Base-by-base conservation (phyloP, 2,329 filamentous ascomycete species). In the Colletotrichum liriopes region DNA sequence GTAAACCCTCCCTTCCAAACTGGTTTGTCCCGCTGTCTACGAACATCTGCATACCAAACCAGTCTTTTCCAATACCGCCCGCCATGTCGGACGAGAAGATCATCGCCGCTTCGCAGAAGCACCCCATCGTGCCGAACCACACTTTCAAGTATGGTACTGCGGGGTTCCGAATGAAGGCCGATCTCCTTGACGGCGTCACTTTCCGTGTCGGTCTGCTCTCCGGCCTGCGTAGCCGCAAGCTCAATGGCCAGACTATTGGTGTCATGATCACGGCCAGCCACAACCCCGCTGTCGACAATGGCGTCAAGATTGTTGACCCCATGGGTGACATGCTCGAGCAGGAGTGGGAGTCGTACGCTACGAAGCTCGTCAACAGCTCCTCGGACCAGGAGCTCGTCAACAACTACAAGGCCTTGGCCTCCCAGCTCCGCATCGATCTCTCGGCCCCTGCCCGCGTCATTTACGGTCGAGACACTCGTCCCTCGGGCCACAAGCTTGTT, bases 251-350 rank as follows among this genome's bases (percentile, higher is more conserved):
- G 86, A 93, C 94, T 77, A 97, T 99, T 79, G 96, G 96, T 79
- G 93, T 99, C 76, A 98, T 98, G 95, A 93, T 98, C 82, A 98
- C 95, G 52, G 95, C 95, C 74, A 97, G 94, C 79, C 95, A 98
- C 87, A 98, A 98, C 84, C 94, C 94, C 23, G 93, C 95, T 43
- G 88, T 91, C 77, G 95, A 98, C 84, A 98, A 98, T 82, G 95
- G 95, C 63, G 93, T 98, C 82, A 98, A 98, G 88, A 91, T 99
- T 77, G 94, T 99, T 74, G 96, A 99, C 82, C 96, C 96, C 16
- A 93, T 97, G 92, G 96, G 96, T 75, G 96, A 98, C 83, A 98
- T 98, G 96, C 89, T 98, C 61, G 94, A 97, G 89, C 92, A 95
- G 82, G 93, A 96, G 73, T 99, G 96, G 96, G 96, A 99, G 85